Base-by-base conservation (phyloP, 2,329 filamentous ascomycete species). In the Bipolaris zeicola region DNA sequence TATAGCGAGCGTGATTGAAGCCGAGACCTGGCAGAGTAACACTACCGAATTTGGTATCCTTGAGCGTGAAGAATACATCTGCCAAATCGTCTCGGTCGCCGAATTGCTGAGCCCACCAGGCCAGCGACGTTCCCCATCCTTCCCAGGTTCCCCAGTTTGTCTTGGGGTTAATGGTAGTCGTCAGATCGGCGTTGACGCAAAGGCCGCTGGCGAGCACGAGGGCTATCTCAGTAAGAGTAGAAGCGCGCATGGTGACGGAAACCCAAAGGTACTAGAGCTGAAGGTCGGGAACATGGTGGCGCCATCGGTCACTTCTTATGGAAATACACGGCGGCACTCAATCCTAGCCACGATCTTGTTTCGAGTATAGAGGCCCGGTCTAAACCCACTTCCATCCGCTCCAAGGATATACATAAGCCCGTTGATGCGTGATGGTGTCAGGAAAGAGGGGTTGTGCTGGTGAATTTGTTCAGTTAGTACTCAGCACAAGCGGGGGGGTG, bases 21-120 rank as follows among this genome's bases (percentile, higher is more conserved):
- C 55, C 55, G 8, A 57, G 33, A 6, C 55, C 55, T 1, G 55
- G 50, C 7, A 57, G 16, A 28, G 49, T 57, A 36, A 50, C 16
- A n/a, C 55, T 31, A 3, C 48, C 52, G 20, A 54, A 53, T 6
- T 46, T 47, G 11, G 51, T 50, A 5, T 57, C 33, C 10, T 41
- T 42, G 14, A 54, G 45, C 13, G 55, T 57, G 8, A 57, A 57
- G 39, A 57, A 54, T 1, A 57, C 11, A 22, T 57, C 55, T n/a
- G 55, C 55, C 2, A 57, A n/a, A 14, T 57, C 55, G n/a, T 57
- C 50, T 31, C 55, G 26, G 24, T 42, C 24, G 6, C 55, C 55
- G 14, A 57, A 57, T 4, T 49, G 44, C 34, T 57, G 50, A 11
- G 55, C 55, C 55, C 55, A 57, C 55, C 55, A 57, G 24, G 55